Percentiles rank a stretch among this genome's conserved stretches.
Conservation (phyloP, 768 basidiomycete species). For the Termitomyces sp. region DNA sequence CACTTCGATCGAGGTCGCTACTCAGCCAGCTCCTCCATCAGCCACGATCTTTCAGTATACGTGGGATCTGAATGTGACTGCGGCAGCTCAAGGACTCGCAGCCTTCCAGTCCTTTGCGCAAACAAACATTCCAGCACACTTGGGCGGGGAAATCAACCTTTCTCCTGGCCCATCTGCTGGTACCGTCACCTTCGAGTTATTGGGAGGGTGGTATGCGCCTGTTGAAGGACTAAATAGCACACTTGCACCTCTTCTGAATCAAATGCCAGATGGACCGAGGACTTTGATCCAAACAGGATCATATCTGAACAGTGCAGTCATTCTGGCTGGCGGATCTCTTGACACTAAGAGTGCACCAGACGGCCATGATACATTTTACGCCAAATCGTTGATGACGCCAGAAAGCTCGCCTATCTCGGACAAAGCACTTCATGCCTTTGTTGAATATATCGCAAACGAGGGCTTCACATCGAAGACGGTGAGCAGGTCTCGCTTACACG, state of each 20-base stretch:
- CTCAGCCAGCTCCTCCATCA: slow-evolving; percentile 18
- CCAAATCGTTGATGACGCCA: slow-evolving; percentile 32
- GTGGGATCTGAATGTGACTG: slow-evolving; percentile 33
- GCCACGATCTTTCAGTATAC: slow-evolving; percentile 26
- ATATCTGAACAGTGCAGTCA: not conserved
- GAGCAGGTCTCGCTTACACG: not conserved
- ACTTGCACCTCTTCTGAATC: not conserved
- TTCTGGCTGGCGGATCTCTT: slow-evolving; percentile 4
- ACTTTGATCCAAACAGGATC: not conserved
- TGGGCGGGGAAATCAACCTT: slow-evolving; percentile 34
- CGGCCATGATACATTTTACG: slow-evolving; percentile 30
- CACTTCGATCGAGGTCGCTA: slow-evolving; percentile 16
- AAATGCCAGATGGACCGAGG: not conserved
- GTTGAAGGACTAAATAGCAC: not conserved
- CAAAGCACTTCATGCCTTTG: slow-evolving; percentile 24
- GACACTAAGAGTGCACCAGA: slow-evolving; percentile 21
- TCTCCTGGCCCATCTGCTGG: slow-evolving; percentile 26
- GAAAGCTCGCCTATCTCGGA: slow-evolving; percentile 27
- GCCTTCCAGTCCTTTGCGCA: slow-evolving; percentile 35
- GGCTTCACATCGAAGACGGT: slow-evolving; percentile 30
- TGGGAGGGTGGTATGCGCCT: slow-evolving; percentile 26
- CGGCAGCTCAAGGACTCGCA: slow-evolving; percentile 29
- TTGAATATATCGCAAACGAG: slow-evolving; percentile 21
- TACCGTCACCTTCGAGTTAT: slow-evolving; percentile 28
- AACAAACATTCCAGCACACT: slow-evolving; percentile 30